phyloP scores from a whole-genome alignment of 495 filamentous ascomycete genomes.

The Tricharina praecox region DNA sequence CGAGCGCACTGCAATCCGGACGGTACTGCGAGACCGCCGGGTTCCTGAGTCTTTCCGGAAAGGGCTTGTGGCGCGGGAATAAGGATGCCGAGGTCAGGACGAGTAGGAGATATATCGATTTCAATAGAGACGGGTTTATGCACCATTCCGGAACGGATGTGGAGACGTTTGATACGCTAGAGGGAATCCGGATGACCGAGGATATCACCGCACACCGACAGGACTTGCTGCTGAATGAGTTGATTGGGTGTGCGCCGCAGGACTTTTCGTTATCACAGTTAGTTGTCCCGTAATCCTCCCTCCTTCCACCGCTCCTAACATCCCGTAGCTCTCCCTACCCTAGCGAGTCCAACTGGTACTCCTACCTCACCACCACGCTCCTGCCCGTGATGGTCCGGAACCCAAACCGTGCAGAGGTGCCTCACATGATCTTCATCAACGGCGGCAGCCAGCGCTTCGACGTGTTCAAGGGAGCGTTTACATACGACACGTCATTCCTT shows the following conservation, averaged over 20 bases:
- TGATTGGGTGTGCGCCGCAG: conserved; percentile 67
- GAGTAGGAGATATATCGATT: conserved; percentile 77
- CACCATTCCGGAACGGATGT: conserved; percentile 60
- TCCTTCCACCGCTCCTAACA: background rate
- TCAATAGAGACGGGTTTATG: conserved; percentile 72
- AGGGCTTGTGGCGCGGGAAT: conserved; percentile 30
- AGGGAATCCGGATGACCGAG: conserved; percentile 55
- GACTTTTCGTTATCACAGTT: conserved; percentile 49
- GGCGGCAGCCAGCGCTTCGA: conserved; percentile 88
- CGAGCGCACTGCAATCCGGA: conserved; percentile 74
- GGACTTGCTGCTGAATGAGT: conserved; percentile 51
- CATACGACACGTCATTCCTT: conserved; percentile 64
- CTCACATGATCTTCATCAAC: conserved; percentile 62
- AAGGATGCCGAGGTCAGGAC: conserved; percentile 36
- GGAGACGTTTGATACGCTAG: conserved; percentile 58
- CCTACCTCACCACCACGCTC: conserved; percentile 58
- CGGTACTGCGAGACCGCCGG: conserved; percentile 97
- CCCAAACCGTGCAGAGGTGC: conserved; percentile 31
- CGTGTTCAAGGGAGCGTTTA: conserved; percentile 82
- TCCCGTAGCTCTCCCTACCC: conserved; percentile 47
- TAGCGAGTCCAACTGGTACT: conserved; percentile 52
- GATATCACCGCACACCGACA: conserved; percentile 53
- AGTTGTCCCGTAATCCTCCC: background rate
- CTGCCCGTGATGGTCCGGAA: conserved; percentile 46
- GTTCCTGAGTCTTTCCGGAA: conserved; percentile 72